Evolutionary conservation across 768 basidiomycete genomes (phyloP), one percentile per base, ranked within the genome.

Genomic region (Antrodiella citrinella): DNA sequence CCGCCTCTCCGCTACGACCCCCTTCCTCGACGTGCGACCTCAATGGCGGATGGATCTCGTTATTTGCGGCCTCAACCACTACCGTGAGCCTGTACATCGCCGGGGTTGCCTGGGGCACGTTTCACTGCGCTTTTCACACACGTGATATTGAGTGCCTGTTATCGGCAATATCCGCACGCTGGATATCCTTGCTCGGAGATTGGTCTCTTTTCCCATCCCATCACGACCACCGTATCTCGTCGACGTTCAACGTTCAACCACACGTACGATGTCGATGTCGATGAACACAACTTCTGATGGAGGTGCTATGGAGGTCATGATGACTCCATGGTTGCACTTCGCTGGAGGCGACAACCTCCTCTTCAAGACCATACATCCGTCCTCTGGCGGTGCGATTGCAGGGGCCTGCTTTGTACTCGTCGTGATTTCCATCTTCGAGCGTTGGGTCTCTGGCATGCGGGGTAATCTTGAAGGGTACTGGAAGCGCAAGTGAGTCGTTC

Each of bases 321-420:
- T 55, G 54, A 72, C 69, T 1, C 78, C 84, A 1, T 88, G 76
- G 65, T 66, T 91, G 13, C 88, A 90, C 62, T 84, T 88, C 56
- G 73, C 74, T 19, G 67, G 69, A 0, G 80, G 81, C 0, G 86
- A 89, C 54, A 68, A 70, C 46, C 72, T 91, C 10, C 69, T 78
- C 64, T 92, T 93, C 69, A 56, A 77, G 51, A 67, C 74, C 1
- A 86, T 85, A 83, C 66, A 63, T 4, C 91, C 92, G 0, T 73
- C 73, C 2, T 82, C 87, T 0, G 54, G 69, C 4, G 90, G 86
- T 19, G 82, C 84, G 0, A 76, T 90, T 26, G 78, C 77, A 19
- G 91, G 86, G 0, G 83, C 89, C 35, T 86, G 82, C 60, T 72
- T 94, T 50, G 82, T 75, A 0, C 69, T 94, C 19, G 70, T 85